Evolutionary conservation across 2,329 filamentous ascomycete genomes (phyloP), one percentile per base, ranked within the genome.

Genomic region (Botryotinia convoluta): DNA sequence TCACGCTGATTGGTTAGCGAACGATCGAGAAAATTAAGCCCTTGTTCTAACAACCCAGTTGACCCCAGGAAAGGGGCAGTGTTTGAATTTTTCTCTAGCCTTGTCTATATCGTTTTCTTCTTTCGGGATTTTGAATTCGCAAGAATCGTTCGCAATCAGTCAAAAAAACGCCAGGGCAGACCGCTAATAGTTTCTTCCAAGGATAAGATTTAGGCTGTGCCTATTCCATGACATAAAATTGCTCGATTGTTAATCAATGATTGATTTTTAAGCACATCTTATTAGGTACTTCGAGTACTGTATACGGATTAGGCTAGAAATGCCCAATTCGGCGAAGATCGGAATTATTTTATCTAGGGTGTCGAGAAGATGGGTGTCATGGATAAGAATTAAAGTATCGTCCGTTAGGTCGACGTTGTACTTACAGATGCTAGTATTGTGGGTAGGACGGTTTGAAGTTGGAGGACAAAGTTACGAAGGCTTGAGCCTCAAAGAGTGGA

Each of bases 121-220:
- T 14, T 35, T 42, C 10, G 35, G 48, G 18, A 68, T 32, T 39
- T 2, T 32, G 18, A 32, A 32, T 45, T 22, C 61, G 39, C 37
- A 62, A 48, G 44, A 22, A 35, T 48, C 44, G n/a, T 57, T 57
- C 14, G 51, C 14, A 29, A 57, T 57, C 29, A 57, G 51, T 57
- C 51, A 18, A 64, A 51, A 51, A 37, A 65, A 65, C 64, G 64
- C 45, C 64, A 68, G 64, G 64, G 64, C 64, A 68, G 64, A 68
- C 22, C 4, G 26, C 61, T 29, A 5, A 35, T 20, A 29, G 39
- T 32, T 35, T 10, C n/a, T 9, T 2, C 7, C 29, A 37, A 16
- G 63, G 44, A 48, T 65, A 1, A 48, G 16, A 29, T 64, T 45
- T 48, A 35, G 64, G 64, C 45, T 54, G 35, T 68, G 64, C 64